Conservation (phyloP, 768 basidiomycete species). For the Termitomyces sp. region DNA sequence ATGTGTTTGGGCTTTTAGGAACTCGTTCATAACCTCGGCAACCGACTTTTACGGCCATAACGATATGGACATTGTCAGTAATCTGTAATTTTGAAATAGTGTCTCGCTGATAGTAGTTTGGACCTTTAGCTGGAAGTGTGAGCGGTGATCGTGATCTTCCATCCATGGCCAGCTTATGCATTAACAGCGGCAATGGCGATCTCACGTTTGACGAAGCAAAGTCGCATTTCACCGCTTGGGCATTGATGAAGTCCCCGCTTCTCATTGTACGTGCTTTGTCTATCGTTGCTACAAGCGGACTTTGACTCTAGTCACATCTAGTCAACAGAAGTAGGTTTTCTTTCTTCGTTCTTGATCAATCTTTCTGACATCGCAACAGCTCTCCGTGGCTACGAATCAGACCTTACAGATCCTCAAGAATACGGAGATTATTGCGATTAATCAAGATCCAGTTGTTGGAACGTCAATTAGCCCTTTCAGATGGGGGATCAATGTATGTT, state of each 20-base stretch:
- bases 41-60: slow-evolving; percentile 68
- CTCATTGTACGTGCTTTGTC: slow-evolving; percentile 31
- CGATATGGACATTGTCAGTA: slow-evolving; percentile 64
- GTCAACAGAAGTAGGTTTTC: slow-evolving; percentile 18
- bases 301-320: background rate
- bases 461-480: slow-evolving; percentile 64
- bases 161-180: background rate
- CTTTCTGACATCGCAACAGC: slow-evolving; percentile 9
- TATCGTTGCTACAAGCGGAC: background rate
- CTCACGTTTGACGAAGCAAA: slow-evolving; percentile 63
- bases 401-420: slow-evolving; percentile 60
- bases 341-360: background rate
- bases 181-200: slow-evolving; percentile 57
- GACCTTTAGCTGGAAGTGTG: slow-evolving; percentile 52
- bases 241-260: slow-evolving; percentile 64
- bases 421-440: slow-evolving; percentile 64
- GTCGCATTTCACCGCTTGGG: slow-evolving; percentile 74
- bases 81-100: background rate
- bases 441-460: slow-evolving; percentile 67
- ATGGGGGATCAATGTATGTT: slow-evolving; percentile 62
- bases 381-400: slow-evolving; percentile 48
- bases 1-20: slow-evolving; percentile 35
- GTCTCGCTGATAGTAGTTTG: background rate
- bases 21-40: slow-evolving; percentile 64
- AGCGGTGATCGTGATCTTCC: slow-evolving; percentile 6